These are phyloP conservation scores for Cytospora piceicola DNA, from an alignment of 2,329 filamentous ascomycete species.

Conservation along the genomic window DNA sequence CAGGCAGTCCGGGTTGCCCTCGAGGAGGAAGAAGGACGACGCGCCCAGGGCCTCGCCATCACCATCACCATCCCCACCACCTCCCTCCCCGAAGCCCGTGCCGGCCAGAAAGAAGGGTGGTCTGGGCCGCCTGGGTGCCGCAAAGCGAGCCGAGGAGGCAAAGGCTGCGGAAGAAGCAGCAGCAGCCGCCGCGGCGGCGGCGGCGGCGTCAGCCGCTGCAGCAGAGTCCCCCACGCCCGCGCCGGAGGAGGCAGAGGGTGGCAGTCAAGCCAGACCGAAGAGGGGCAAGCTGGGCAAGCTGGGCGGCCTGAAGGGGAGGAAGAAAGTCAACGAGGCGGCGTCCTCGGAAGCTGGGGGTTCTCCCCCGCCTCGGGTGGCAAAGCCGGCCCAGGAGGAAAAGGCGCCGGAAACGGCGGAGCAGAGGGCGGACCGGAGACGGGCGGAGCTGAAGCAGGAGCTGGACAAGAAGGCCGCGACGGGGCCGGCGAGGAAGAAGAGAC, in stretches of 20 bases:
- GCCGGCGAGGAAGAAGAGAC: conserved; percentile 60
- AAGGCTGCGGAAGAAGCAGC: not conserved
- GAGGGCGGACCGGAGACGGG: conserved; percentile 53
- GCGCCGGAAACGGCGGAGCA: conserved; percentile 49
- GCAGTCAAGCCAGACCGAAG: not conserved
- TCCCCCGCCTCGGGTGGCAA: conserved; percentile 15
- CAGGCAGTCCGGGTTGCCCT: not conserved
- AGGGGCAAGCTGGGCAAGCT: conserved; percentile 51
- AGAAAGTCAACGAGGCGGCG: not conserved
- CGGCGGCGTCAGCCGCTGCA: not conserved
- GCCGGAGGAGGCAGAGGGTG: not conserved
- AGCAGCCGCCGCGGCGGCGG: not conserved
- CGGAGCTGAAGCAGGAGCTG: conserved; percentile 56
- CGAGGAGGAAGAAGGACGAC: not conserved
- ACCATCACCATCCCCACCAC: conserved; percentile 20
- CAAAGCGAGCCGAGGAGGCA: conserved; percentile 9
- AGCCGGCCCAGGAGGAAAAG: conserved; percentile 37
- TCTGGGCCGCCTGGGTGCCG: conserved; percentile 17
- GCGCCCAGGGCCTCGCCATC: not conserved
- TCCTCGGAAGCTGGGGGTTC: not conserved
- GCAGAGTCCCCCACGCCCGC: conserved; percentile 1
- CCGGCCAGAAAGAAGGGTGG: conserved; percentile 8
- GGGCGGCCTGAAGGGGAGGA: conserved; percentile 32
- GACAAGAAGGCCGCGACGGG: conserved; percentile 53
- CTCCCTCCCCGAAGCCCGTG: conserved; percentile 4